Evolutionary conservation across 345 rosid genomes (phyloP).

Genomic region (Lepidium africanum): DNA sequence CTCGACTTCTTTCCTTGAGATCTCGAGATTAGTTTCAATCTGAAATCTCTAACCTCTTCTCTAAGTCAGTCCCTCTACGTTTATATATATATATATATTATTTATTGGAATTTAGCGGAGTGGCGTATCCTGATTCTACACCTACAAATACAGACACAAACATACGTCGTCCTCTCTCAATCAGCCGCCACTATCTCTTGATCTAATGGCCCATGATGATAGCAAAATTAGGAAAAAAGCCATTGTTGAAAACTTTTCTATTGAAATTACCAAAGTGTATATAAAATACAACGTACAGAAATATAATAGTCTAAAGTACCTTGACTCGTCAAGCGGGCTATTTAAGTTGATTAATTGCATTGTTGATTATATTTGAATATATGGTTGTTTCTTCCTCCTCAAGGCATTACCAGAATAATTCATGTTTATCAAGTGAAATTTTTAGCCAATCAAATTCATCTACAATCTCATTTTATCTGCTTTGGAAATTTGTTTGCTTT

Average conservation of each 20-base stretch:
- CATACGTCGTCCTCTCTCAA: neutral
- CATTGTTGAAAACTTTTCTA: neutral
- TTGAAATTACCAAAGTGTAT: neutral
- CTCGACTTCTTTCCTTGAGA: neutral
- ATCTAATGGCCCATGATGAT: neutral
- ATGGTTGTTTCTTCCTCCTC: neutral
- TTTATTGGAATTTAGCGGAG: neutral
- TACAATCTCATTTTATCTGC: neutral
- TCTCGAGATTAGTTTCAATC: conserved; percentile 2
- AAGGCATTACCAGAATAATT: neutral
- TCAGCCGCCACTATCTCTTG: neutral
- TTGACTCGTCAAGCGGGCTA: neutral
- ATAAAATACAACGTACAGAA: neutral
- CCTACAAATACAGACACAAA: neutral
- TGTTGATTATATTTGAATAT: neutral
- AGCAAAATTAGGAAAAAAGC: neutral
- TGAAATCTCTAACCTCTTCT: neutral
- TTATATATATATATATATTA: neutral
- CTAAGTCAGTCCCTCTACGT: neutral
- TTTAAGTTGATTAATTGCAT: neutral
- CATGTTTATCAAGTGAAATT: neutral
- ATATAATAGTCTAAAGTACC: neutral
- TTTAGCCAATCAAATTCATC: neutral
- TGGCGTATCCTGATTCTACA: conserved; percentile 17
- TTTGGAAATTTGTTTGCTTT: neutral